Base-by-base conservation (phyloP, 1,284 basidiomycete species). In the Austroboletus rostrupii region DNA sequence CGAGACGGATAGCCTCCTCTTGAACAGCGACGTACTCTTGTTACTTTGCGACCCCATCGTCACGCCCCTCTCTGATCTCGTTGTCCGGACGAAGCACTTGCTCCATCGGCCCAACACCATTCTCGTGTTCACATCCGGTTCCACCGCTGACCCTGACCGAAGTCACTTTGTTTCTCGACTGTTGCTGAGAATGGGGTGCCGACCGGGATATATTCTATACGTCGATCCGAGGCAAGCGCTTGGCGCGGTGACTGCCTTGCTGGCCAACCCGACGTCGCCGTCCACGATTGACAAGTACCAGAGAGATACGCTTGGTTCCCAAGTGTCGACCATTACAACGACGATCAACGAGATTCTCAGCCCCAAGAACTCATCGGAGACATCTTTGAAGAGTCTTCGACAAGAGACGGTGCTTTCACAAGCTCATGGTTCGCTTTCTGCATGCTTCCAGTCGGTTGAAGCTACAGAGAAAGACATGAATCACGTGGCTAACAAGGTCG, bases 241-340 rank as follows among this genome's bases (percentile, higher is more conserved):
- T 6, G 61, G 66, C 0, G 85, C 82, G 3, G 69, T 83, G 7
- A 66, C 69, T 20, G 57, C 70, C 8, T 67, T 89, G 37, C 74
- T 71, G 48, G 54, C 70, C 12, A 66, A 77, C 37, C 69, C 77
- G 0, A 66, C 65, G 12, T 78, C 79, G 5, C 57, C 78, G 12
- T 56, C 70, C 3, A 72, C 76, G 21, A 72, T 89, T 12, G 80
- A 85, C 55, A 70, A 68, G 50, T 90, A 81, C 63, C 83, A 87
- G 60, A 74, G 79, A 53, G 75, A 81, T n/a, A 79, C 78, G 49
- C 61, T 77, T 17, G 75, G 68, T 12, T 88, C 87, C 14, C 71
- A 73, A n/a, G 62, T 87, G 17, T 74, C 80, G 16, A 59, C 67
- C 23, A 50, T 87, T 36, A 71, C 71, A 3, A 54, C 66, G 9